These are phyloP conservation scores for Boletus subcaerulescens DNA, from an alignment of 768 basidiomycete species.

Conservation along the genomic window DNA sequence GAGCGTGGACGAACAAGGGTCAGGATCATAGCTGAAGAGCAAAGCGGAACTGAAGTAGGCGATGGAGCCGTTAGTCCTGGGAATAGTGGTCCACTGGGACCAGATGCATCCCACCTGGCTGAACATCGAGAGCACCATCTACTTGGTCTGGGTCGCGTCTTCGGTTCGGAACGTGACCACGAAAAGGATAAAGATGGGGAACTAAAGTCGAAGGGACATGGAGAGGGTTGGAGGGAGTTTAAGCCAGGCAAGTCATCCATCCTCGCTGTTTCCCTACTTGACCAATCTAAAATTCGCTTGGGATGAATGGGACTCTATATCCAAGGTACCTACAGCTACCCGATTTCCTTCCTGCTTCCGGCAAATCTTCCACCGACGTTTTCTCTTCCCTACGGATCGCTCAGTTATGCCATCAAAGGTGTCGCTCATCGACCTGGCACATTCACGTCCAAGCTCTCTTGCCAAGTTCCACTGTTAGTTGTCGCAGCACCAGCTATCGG, in stretches of 20 bases:
- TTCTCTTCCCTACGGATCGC: conserved; percentile 69
- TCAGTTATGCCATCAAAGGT: conserved; percentile 77
- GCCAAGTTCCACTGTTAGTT: conserved; percentile 68
- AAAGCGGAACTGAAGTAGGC: neutral
- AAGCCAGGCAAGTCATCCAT: conserved; percentile 59
- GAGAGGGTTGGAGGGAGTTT: conserved; percentile 82
- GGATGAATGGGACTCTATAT: neutral
- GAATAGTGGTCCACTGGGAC: neutral
- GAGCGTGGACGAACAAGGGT: conserved; percentile 23
- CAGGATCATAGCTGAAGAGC: conserved; percentile 7
- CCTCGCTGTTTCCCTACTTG: neutral
- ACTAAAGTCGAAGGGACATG: conserved; percentile 39
- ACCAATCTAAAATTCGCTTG: neutral
- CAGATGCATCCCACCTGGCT: neutral
- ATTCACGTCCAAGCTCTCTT: conserved; percentile 71
- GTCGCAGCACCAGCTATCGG: conserved; percentile 78
- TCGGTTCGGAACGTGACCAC: conserved; percentile 18
- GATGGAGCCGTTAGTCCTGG: neutral
- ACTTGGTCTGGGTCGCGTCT: conserved; percentile 36
- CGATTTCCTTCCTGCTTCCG: conserved; percentile 89
- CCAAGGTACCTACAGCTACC: conserved; percentile 89
- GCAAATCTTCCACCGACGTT: conserved; percentile 77
- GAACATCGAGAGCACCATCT: conserved; percentile 16
- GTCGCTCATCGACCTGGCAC: conserved; percentile 85
- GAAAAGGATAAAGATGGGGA: conserved; percentile 11